Percentiles rank a stretch among this genome's conserved stretches.
These are phyloP conservation scores for Metschnikowia lochheadii DNA, from an alignment of 805 yeast species.

Conservation along the genomic window DNA sequence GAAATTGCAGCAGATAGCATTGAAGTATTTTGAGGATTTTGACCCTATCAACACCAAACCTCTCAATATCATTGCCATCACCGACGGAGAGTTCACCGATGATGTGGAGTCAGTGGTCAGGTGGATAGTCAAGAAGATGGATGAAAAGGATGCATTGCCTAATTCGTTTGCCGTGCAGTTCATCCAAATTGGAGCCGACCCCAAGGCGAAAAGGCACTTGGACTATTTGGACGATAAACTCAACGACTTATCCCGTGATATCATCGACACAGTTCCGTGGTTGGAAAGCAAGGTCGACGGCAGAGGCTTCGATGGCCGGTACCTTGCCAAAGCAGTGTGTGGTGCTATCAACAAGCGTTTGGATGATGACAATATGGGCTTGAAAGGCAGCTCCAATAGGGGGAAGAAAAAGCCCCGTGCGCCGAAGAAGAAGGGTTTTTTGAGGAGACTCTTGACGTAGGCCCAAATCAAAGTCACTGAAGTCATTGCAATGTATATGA, in stretches of 20 bases:
- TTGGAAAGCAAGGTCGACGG: conserved; percentile 7
- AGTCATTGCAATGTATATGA: neutral
- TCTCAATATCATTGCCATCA: conserved; percentile 14
- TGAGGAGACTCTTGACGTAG: conserved; percentile 7
- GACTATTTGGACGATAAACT: conserved; percentile 13
- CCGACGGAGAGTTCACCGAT: conserved; percentile 15
- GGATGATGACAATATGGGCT: conserved; percentile 8
- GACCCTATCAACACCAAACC: conserved; percentile 12
- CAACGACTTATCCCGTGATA: conserved; percentile 10
- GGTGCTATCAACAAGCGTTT: conserved; percentile 15
- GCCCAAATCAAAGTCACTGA: too few relatives aligned
- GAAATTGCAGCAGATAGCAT: conserved; percentile 8
- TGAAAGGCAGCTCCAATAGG: neutral
- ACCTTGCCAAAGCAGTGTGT: conserved; percentile 15
- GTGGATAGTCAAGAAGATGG: conserved; percentile 15
- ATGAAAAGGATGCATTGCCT: conserved; percentile 8
- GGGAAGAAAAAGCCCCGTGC: neutral
- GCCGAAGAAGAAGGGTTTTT: conserved; percentile 6
- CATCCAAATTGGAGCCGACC: conserved; percentile 16
- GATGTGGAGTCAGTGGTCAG: conserved; percentile 13
- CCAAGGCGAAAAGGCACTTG: conserved; percentile 9
- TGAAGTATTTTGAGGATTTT: conserved; percentile 10
- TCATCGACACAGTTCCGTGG: conserved; percentile 18
- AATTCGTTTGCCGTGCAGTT: conserved; percentile 16
- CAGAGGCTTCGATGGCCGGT: conserved; percentile 12